These are phyloP conservation scores for Neurospora pannonica DNA, from an alignment of 495 filamentous ascomycete genomes.

Conservation along the genomic window DNA sequence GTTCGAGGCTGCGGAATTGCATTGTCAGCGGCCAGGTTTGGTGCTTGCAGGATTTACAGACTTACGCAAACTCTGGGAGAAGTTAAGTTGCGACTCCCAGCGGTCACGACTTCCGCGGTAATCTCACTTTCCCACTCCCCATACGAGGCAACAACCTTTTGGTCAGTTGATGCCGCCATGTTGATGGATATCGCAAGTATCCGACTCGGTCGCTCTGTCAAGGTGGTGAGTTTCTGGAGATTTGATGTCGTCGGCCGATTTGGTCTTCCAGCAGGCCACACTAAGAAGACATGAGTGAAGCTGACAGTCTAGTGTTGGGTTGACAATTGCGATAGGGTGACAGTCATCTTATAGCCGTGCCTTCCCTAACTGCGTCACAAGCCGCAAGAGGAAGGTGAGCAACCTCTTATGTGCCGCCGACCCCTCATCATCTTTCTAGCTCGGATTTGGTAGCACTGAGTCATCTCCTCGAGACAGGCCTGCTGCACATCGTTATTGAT, in stretches of 20 bases:
- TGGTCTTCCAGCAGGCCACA: not conserved
- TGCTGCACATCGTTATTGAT: not conserved
- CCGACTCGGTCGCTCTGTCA: not conserved
- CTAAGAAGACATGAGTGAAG: not conserved
- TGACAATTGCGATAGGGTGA: not conserved
- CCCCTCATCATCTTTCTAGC: not conserved
- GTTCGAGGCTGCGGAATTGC: constrained; percentile 10
- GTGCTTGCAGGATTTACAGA: not conserved
- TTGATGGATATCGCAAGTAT: not conserved
- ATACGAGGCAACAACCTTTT: constrained; percentile 20
- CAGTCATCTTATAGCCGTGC: not conserved
- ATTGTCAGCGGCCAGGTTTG: not conserved
- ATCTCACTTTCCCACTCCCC: constrained; percentile 38
- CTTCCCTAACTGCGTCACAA: not conserved
- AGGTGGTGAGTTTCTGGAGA: not conserved
- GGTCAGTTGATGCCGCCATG: not conserved
- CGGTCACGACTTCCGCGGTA: constrained; percentile 28
- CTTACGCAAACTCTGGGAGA: constrained; percentile 21
- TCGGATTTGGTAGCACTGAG: not conserved
- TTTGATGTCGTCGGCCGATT: not conserved
- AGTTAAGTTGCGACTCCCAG: constrained; percentile 14
- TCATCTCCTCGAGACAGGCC: not conserved
- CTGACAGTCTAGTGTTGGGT: not conserved
- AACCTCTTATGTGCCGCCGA: not conserved
- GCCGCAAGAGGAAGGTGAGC: not conserved